Conservation (phyloP, 2,329 filamentous ascomycete species). For the Clonostachys chloroleuca region DNA sequence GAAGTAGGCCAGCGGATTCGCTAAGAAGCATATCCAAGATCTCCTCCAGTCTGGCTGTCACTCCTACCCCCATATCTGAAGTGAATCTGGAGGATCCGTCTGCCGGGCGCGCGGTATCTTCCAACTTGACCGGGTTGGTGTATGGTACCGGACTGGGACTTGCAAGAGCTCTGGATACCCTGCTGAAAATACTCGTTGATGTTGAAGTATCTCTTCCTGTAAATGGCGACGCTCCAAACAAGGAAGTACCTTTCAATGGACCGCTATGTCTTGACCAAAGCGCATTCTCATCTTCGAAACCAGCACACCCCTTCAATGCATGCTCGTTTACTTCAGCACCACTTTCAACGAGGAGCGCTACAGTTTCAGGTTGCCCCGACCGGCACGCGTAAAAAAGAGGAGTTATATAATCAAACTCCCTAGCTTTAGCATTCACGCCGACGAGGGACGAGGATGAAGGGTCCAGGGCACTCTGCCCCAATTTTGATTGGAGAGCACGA, state of each 20-base stretch:
- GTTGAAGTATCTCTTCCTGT: too few relatives aligned
- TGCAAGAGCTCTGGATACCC: too few relatives aligned
- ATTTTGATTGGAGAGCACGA: not conserved
- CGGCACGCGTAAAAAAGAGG: not conserved
- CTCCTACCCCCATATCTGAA: too few relatives aligned
- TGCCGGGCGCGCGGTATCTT: too few relatives aligned
- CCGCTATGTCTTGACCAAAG: not conserved
- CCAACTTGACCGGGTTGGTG: too few relatives aligned
- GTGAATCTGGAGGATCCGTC: too few relatives aligned
- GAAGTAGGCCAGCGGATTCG: too few relatives aligned
- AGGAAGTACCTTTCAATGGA: too few relatives aligned
- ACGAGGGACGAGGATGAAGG: not conserved
- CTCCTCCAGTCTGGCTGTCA: not conserved
- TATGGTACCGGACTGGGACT: too few relatives aligned
- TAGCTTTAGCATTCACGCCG: not conserved
- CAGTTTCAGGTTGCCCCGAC: not conserved
- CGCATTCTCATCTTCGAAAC: not conserved
- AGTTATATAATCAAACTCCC: not conserved
- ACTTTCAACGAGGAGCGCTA: not conserved
- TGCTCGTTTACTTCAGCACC: not conserved
- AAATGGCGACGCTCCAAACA: too few relatives aligned
- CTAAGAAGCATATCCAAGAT: not conserved
- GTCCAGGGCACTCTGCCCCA: too few relatives aligned
- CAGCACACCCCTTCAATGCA: not conserved
- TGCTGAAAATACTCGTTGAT: too few relatives aligned